Evolutionary conservation across 768 basidiomycete genomes (phyloP), one percentile per base, ranked within the genome.

Genomic region (Tulasnella sp.): DNA sequence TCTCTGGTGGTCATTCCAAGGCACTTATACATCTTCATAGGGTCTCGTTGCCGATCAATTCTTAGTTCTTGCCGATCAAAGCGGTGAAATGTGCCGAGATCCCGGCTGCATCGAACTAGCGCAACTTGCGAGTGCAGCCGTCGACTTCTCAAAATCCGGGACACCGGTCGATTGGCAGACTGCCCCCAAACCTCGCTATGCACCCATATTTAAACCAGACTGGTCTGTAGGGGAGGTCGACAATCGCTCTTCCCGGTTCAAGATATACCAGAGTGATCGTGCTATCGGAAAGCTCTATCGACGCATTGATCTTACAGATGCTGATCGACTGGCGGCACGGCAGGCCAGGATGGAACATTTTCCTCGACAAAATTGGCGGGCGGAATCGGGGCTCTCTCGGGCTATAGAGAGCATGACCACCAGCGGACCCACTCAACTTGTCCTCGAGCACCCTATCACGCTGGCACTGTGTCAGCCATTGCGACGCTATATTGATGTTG

Each of bases 211-310:
- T n/a, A 62, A 49, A 37, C 62, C 49, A 9, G 57, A 59, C 37
- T 63, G 56, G 62, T 35, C 57, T 15, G 49, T 31, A 17, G 60
- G 60, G 21, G 60, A 61, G 34, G 27, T 59, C 7, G 46, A 32
- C 15, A 17, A 41, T 27, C 21, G 42, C 21, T 23, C 21, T 14
- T 27, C 15, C n/a, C 42, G 36, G 14, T 29, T 35, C 12, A 3
- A 43, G 12, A 43, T 51, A 65, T 86, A 86, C 62, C 35, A 61
- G 45, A 84, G 83, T 63, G 8, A 63, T 1, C 66, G 71, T 23
- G 79, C 79, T 0, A 78, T 86, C 37, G 84, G 84, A 2, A 67
- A 69, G 52, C 73, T 86, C 9, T 86, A 77, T 63, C 74, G 84
- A 49, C 75, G 60, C 2, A 79, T 87, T 62, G 70, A 79, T 14